A percentile compares a stretch with the other conserved stretches of the same genome.
Evolutionary conservation across 805 yeast species (phyloP).

Genomic region (Lipomyces sp.): DNA sequence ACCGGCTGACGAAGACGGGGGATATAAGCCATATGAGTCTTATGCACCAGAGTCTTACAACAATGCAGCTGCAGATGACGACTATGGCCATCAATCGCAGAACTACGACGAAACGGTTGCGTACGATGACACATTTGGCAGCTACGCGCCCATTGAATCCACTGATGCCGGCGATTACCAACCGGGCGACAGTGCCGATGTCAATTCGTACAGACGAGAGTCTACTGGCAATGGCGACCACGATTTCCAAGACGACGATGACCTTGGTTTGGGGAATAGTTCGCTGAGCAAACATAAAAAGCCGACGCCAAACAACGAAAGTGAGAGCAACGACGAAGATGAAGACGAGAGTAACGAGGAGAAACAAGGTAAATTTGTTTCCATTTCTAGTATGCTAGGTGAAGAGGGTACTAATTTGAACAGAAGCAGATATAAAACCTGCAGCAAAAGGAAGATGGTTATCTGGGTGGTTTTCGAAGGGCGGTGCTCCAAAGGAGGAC

Average conservation of each 20-base stretch:
- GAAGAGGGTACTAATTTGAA: not conserved
- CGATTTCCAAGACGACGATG: too few relatives aligned
- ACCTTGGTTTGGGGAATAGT: not conserved
- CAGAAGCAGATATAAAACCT: constrained; percentile 8
- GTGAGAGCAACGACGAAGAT: constrained; percentile 47
- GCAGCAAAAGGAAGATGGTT: constrained; percentile 45
- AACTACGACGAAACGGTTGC: constrained; percentile 3
- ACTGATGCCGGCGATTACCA: too few relatives aligned
- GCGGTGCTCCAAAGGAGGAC: constrained; percentile 41
- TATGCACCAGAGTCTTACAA: constrained; percentile 17
- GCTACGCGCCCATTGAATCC: too few relatives aligned
- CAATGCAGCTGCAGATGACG: constrained; percentile 29
- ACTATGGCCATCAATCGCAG: too few relatives aligned
- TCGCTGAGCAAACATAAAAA: not conserved
- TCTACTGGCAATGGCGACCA: too few relatives aligned
- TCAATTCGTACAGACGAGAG: too few relatives aligned
- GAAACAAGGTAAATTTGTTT: constrained; percentile 36
- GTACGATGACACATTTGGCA: too few relatives aligned
- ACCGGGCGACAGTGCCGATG: too few relatives aligned
- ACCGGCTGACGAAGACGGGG: too few relatives aligned
- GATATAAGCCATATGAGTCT: constrained; percentile 23
- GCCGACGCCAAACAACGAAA: constrained; percentile 37
- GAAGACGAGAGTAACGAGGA: constrained; percentile 35
- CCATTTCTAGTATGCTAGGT: constrained; percentile 40
- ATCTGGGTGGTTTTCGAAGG: constrained; percentile 59